Conservation (phyloP, 164 flowering plant genomes). For the Chloranthus sessilifolius region DNA sequence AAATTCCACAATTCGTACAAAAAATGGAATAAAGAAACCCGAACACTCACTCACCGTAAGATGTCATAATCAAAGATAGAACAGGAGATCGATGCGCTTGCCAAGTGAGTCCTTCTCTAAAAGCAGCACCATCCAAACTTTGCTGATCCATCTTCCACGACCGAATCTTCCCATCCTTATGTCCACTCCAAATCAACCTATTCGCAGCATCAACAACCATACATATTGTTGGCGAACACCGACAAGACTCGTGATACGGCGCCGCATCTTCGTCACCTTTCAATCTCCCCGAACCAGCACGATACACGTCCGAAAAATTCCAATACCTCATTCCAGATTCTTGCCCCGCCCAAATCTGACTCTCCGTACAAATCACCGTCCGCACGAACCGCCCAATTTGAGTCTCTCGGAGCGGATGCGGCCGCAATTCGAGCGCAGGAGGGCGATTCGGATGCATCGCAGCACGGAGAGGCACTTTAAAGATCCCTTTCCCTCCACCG, state of each 20-base stretch:
- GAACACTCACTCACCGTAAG: conserved; percentile 72
- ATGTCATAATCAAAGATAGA: conserved; percentile 59
- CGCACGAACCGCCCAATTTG: conserved; percentile 73
- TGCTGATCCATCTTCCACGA: conserved; percentile 85
- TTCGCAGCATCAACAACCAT: conserved; percentile 58
- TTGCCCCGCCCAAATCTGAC: conserved; percentile 91
- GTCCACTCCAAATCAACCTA: conserved; percentile 83
- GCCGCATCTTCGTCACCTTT: conserved; percentile 83
- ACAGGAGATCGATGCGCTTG: conserved; percentile 83
- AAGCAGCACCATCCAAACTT: conserved; percentile 25
- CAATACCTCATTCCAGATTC: conserved; percentile 69
- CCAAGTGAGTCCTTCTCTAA: conserved; percentile 77
- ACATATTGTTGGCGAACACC: conserved; percentile 56
- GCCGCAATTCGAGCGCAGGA: conserved; percentile 74
- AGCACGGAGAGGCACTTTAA: conserved; percentile 58
- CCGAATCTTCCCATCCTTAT: conserved; percentile 89
- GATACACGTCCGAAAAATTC: conserved; percentile 43
- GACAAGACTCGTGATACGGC: conserved; percentile 62
- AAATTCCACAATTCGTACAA: no score
- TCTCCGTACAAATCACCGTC: conserved; percentile 57
- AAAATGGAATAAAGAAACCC: no score
- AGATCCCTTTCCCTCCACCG: conserved; percentile 63
- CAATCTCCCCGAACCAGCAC: conserved; percentile 31
- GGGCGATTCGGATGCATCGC: conserved; percentile 84
- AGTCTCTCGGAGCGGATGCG: conserved; percentile 86